Conservation (phyloP, 352 stramenopile species). For the Globisporangium iwayamae region DNA sequence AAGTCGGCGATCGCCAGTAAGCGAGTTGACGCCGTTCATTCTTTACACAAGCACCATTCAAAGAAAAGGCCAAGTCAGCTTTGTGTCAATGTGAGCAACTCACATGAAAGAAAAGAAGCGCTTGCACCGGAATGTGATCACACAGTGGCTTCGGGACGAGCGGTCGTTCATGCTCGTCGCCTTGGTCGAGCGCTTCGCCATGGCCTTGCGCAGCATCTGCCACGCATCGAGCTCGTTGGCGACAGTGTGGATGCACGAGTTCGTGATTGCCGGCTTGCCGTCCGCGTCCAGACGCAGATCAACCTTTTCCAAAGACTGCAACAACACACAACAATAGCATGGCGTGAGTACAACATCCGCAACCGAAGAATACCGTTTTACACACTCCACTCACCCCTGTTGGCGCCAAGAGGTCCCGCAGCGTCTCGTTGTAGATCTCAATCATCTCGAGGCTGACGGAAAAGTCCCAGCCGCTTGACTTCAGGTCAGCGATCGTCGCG, state of each 20-base stretch:
- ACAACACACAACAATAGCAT: not conserved
- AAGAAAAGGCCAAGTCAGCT: not conserved
- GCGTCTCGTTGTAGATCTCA: constrained; percentile 98
- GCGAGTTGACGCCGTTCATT: constrained; percentile 53
- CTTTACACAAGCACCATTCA: constrained; percentile 20
- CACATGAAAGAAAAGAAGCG: too few species aligned
- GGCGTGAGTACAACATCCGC: not conserved
- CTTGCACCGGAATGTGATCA: constrained; percentile 76
- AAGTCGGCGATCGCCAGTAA: constrained; percentile 51
- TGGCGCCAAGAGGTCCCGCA: constrained; percentile 90
- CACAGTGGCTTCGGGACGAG: constrained; percentile 82
- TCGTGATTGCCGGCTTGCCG: constrained; percentile 60
- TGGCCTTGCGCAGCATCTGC: constrained; percentile 58
- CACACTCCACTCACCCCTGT: constrained; percentile 29
- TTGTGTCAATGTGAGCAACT: not conserved
- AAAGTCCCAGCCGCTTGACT: constrained; percentile 72
- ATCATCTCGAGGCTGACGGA: constrained; percentile 83
- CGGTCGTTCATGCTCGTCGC: constrained; percentile 83
- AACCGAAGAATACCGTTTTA: not conserved
- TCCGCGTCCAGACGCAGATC: constrained; percentile 66
- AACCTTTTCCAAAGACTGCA: constrained; percentile 61
- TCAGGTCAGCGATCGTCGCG: constrained; percentile 52
- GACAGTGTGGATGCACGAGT: constrained; percentile 58
- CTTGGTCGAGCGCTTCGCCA: constrained; percentile 69
- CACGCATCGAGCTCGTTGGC: constrained; percentile 58